These are phyloP conservation scores for Breynia disticha DNA, from an alignment of 441 rosid species.

Conservation along the genomic window DNA sequence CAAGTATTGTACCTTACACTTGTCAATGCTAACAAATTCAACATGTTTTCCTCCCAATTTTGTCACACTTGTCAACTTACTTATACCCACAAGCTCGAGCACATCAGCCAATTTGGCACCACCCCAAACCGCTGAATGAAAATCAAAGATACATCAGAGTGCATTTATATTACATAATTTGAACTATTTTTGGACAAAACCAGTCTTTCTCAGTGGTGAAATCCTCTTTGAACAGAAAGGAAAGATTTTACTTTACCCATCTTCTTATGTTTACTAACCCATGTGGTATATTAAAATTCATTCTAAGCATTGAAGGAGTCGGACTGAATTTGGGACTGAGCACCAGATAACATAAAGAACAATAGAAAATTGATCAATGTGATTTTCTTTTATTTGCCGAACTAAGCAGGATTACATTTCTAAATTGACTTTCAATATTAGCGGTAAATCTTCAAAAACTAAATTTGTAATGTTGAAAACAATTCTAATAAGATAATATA, in stretches of 20 bases:
- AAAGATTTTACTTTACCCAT: neutral
- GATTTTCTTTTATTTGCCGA: too few species aligned
- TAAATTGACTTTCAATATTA: too few species aligned
- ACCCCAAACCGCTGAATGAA: slow-evolving; percentile 70
- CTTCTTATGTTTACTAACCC: neutral
- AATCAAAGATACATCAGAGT: slow-evolving; percentile 9
- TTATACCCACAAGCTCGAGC: slow-evolving; percentile 74
- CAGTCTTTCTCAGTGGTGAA: neutral
- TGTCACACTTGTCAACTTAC: slow-evolving; percentile 48
- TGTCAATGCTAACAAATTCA: slow-evolving; percentile 91
- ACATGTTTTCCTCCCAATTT: slow-evolving; percentile 74
- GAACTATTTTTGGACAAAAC: neutral
- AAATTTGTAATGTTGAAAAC: too few species aligned
- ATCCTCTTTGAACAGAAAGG: too few species aligned
- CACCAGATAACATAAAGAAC: too few species aligned
- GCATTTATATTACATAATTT: neutral
- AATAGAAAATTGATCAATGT: too few species aligned
- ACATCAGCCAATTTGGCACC: slow-evolving; percentile 85
- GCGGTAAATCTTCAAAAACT: too few species aligned
- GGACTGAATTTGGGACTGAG: too few species aligned
- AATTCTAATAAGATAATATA: too few species aligned
- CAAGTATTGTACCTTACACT: slow-evolving; percentile 58
- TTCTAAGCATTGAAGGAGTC: too few species aligned
- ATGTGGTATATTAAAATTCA: too few species aligned
- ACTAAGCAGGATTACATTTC: too few species aligned